Percentiles rank a stretch among this genome's conserved stretches.
phyloP scores from a whole-genome alignment of 2,329 filamentous ascomycete species.

The Sporothrix schenckii region DNA sequence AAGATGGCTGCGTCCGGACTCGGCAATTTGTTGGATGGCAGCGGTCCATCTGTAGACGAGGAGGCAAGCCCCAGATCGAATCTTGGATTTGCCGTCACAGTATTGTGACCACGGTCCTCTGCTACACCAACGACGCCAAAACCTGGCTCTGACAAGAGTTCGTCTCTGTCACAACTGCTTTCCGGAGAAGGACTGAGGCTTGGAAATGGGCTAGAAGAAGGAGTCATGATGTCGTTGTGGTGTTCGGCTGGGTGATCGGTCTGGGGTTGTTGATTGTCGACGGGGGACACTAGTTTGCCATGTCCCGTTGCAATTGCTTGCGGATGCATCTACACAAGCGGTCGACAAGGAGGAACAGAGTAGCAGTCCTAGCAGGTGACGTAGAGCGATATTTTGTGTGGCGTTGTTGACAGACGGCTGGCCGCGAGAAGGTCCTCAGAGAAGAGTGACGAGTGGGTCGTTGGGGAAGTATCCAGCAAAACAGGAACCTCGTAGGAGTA shows the following conservation, averaged over 20 bases:
- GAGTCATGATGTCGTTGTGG: neutral
- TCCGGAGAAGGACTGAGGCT: conserved; percentile 32
- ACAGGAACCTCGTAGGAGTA: neutral
- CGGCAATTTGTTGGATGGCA: neutral
- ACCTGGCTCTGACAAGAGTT: neutral
- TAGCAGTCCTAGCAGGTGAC: neutral
- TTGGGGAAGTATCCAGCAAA: neutral
- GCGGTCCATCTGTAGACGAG: neutral
- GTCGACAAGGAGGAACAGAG: too few species aligned
- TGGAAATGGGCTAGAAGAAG: conserved; percentile 32
- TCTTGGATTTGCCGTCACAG: conserved; percentile 2
- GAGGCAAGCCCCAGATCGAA: neutral
- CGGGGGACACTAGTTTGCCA: conserved; percentile 17
- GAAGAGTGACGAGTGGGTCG: neutral
- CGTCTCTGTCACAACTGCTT: neutral
- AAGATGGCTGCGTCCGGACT: conserved; percentile 13
- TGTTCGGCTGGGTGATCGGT: neutral
- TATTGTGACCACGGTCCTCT: neutral
- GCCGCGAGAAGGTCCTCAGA: neutral
- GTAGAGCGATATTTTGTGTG: neutral
- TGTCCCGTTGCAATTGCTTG: neutral
- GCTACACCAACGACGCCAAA: neutral
- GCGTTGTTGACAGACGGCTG: neutral
- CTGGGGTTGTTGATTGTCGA: conserved; percentile 2
- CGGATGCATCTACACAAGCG: neutral